Base-by-base conservation (phyloP, 352 stramenopile genomes). In the Pythium dissimile region DNA sequence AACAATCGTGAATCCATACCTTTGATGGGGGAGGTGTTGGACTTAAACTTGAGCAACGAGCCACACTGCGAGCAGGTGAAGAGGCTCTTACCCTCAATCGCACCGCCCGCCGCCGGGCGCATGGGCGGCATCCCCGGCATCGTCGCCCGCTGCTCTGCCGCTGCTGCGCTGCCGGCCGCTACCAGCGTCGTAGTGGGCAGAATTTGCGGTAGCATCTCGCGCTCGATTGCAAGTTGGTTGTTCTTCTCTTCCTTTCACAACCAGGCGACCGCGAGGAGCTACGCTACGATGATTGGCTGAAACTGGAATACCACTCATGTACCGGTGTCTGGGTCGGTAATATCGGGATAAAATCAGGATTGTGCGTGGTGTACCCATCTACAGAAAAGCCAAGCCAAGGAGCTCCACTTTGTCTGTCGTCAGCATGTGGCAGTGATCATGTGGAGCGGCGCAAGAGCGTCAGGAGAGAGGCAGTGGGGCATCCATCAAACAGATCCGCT, bases 61-160 rank as follows among this genome's bases (percentile, higher is more conserved):
- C 76, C 77, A 55, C 80, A 90, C 43, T 84, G 72, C 58, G 83
- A 75, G 51, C 80, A 90, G 57, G 77, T 90, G 43, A 90, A 90
- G 21, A 90, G 65, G 45, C 75, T 87, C 47, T 90, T 90, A 30
- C 80, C 80, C 46, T 90, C 80, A 64, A 90, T 86, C 31, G 74
- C 69, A 45, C 80, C 45, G 39, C n/a, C n/a, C n/a, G 50, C 58
- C 20, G 47, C 21, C 20, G 60, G 50, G 43, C 62, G 67, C 51
- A 62, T 62, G 35, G 51, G 46, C 34, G 45, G 52, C 44, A 62
- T 52, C 2, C 38, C 39, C 42, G 45, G 30, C 45, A 60, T 56
- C 49, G 49, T 56, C 5, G 24, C 49, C 24, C 24, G 49, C 48
- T n/a, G n/a, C n/a, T n/a, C n/a, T n/a, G n/a, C n/a, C n/a, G n/a